Base-by-base conservation (phyloP, 257 asterid species). In the Petunia axillaris region DNA sequence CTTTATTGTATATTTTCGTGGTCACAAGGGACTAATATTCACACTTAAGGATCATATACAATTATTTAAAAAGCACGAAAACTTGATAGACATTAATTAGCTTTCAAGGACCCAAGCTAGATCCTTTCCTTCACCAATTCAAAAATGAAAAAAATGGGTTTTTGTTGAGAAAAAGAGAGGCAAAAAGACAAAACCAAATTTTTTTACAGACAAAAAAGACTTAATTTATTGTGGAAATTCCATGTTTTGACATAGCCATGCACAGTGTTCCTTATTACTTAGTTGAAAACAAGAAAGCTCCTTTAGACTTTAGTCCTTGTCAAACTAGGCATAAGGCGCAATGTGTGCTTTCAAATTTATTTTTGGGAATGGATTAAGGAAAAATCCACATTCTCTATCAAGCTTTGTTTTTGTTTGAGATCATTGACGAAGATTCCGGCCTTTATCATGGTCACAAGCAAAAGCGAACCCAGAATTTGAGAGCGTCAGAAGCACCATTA, bases 101-200 rank as follows among this genome's bases (percentile, higher is more conserved):
- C 8, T 43, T 5, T 4, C 37, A 43, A 9, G 57, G n/a, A n/a
- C 40, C 38, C 76, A 68, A 43, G 4, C 39, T n/a, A 64, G 76
- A 81, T 81, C 38, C 54, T 64, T 75, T 81, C 25, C 77, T 81
- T 63, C 76, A 75, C 81, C 70, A 63, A 74, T 53, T 75, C 78
- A 75, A 75, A 15, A 75, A 41, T 75, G 15, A 46, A 37, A 52
- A 52, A 59, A 40, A 41, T 40, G 44, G 1, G 5, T 15, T 16
- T 75, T 16, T 16, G n/a, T 50, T 14, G 7, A 64, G 66, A 64
- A 81, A 40, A 14, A 52, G 38, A 40, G 52, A 74, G 16, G n/a
- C 37, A 63, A 64, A 48, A 38, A 50, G 67, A 75, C 48, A 81
- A 7, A 38, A n/a, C 46, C 41, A 40, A n/a, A 40, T 41, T 8